Evolutionary conservation across 139 green algal genomes (phyloP).

Genomic region (Chlorella sp.): DNA sequence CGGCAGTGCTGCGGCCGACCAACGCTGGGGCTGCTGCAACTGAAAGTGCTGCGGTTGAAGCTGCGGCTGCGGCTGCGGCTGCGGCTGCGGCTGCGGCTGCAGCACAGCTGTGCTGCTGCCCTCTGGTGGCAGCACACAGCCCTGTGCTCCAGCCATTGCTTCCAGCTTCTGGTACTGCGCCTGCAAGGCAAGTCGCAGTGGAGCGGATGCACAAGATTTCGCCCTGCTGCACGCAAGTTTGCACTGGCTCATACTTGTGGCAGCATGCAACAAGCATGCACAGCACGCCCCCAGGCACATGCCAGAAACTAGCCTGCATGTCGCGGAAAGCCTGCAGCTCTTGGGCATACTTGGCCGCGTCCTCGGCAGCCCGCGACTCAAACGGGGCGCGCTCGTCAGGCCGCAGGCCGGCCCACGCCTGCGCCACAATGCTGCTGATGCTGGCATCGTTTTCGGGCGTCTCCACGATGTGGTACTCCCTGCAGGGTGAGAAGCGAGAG

Average conservation of each 20-base stretch:
- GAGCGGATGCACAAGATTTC: no score
- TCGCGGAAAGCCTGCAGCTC: constrained; percentile 27
- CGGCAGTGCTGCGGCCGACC: no score
- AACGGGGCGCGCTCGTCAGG: constrained; percentile 1
- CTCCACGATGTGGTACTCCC: constrained; percentile 14
- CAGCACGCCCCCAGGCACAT: no score
- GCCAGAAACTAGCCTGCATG: constrained; percentile 39
- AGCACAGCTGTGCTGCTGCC: neutral
- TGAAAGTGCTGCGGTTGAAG: neutral
- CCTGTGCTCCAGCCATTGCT: neutral
- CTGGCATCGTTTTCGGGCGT: neutral
- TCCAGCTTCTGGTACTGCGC: neutral
- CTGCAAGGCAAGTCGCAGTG: constrained; percentile 15
- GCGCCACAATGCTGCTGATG: neutral
- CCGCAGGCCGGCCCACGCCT: constrained; percentile 1
- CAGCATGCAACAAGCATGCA: no score
- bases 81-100: neutral
- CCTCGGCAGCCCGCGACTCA: constrained; percentile 6
- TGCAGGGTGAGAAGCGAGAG: neutral
- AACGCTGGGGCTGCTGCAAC: neutral
- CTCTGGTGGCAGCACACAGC: neutral
- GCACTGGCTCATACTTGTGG: no score
- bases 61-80: neutral
- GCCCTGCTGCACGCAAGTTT: neutral
- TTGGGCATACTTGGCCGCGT: constrained; percentile 28